Evolutionary conservation across 495 filamentous ascomycete genomes (phyloP), one percentile per base, ranked within the genome.

Genomic region (Lasiosphaeria ovina): DNA sequence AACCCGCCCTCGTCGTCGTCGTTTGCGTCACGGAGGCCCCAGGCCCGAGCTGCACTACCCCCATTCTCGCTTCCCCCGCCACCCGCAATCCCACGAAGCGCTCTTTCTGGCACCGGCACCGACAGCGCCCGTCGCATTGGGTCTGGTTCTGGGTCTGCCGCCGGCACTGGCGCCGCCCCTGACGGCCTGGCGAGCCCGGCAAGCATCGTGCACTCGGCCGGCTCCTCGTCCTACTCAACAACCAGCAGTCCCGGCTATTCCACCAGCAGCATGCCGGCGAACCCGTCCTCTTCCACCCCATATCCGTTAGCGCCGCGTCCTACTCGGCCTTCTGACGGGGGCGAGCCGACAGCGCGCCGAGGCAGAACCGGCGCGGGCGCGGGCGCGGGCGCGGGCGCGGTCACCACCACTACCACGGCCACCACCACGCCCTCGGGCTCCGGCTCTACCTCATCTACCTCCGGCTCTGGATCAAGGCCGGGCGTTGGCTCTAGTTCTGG

Each of bases 1-100:
- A 24, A 38, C 32, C 4, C 50, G 51, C 8, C 51, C 31, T 55
- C 59, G n/a, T 53, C 60, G 6, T 35, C 47, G 17, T 56, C 57
- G 3, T 48, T 60, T 34, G 53, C 51, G 8, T 52, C 44, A 6
- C 57, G 62, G 6, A 42, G 57, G 16, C 57, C 45, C 31, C 57
- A 50, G 34, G 62, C 62, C 24, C 62, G 57, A 35, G 47, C 62
- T 40, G 53, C 62, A 36, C 34, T 64, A 3, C 62, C 62, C 17
- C 57, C 52, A 3, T 64, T 60, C 48, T 32, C 52, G 10, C 62
- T 63, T 11, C 61, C 61, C 35, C 62, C 57, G 47, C 62, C 52
- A 8, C 52, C 57, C 35, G 62, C 51, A 24, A 51, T 55, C 45
- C 61, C 61, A 16, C 55, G 55, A 34, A 44, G 34, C 35, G 35